phyloP scores from a whole-genome alignment of 805 yeast species.

The Debaryomyces maramus region DNA sequence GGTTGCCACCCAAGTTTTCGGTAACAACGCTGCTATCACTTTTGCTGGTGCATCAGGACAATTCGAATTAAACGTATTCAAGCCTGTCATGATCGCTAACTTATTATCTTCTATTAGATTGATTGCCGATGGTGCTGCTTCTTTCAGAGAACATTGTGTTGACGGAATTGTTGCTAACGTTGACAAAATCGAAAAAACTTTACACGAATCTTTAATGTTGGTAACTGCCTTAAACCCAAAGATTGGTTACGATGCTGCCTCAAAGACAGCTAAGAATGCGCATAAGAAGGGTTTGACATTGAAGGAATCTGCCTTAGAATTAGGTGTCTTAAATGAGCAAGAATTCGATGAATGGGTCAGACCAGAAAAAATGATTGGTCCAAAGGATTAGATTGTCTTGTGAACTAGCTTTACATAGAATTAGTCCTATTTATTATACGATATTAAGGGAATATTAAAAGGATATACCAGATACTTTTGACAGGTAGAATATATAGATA shows the following conservation, averaged over 20 bases:
- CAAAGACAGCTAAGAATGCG: constrained; percentile 97
- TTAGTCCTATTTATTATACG: no score
- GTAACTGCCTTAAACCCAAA: constrained; percentile 98
- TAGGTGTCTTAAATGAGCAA: constrained; percentile 76
- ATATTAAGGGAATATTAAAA: no score
- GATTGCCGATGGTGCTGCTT: constrained; percentile 82
- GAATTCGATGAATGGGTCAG: constrained; percentile 97
- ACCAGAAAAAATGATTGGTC: constrained; percentile 98
- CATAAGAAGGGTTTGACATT: constrained; percentile 96
- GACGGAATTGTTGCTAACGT: constrained; percentile 90
- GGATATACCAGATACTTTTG: no score
- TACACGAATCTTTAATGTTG: constrained; percentile 95
- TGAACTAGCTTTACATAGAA: no score
- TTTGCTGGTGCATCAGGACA: constrained; percentile 99
- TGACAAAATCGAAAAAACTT: constrained; percentile 79
- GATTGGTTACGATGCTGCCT: constrained; percentile 97
- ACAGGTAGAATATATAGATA: no score
- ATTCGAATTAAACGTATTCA: constrained; percentile 96
- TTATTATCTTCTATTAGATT: constrained; percentile 84
- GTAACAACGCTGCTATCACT: constrained; percentile 93
- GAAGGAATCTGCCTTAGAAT: constrained; percentile 91
- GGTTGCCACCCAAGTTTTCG: constrained; percentile 97
- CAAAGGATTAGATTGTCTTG: constrained; percentile 48
- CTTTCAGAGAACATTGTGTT: constrained; percentile 93
- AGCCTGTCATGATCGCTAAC: constrained; percentile 93